Evolutionary conservation across 2,329 filamentous ascomycete species (phyloP), one percentile per base, ranked within the genome.

Genomic region (Hypoxylon sp.): DNA sequence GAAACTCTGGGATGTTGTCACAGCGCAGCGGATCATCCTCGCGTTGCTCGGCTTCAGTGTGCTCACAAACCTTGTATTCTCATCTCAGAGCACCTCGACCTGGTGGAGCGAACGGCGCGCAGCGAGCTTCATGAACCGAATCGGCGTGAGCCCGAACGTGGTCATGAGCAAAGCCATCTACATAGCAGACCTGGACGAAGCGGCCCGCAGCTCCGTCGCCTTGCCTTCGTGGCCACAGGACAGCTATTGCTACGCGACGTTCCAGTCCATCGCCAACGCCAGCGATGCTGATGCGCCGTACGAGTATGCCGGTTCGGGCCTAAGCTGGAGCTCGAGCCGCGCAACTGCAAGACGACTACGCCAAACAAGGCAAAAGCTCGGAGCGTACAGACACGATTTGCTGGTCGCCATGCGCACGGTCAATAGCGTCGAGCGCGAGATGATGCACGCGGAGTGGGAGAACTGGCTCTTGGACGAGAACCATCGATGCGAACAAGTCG

Each of bases 31-130:
- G 41, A 76, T 97, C 19, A 87, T 98, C 4, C 80, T 98, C 29
- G 74, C 84, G 2, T 76, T 95, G 12, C 83, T 98, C 16, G 81
- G 84, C 0, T 73, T 91, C 29, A 97, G 94, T 74, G 78, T 88
- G 11, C 74, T 93, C 9, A 85, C 88, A 51, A 98, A 98, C 74
- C 79, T 91, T 21, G 85, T 94, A 70, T 88, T 94, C 74, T 89
- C 91, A 0, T 92, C 91, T 11, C 88, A 90, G 67, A 89, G 93
- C 75, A 87, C 87, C 5, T 88, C 89, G 72, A 83, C 86, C 1
- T 98, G 94, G 94, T 97, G 92, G 91, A 85, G 87, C 47, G 95
- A 98, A 80, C 88, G 93, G 61, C 90, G 88, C 64, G 93, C 94
- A 1, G 87, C 86, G 14, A 89, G 85, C 41, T 97, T 95, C 77